Conservation (phyloP, 768 basidiomycete genomes). For the Daedaleopsis nitida region DNA sequence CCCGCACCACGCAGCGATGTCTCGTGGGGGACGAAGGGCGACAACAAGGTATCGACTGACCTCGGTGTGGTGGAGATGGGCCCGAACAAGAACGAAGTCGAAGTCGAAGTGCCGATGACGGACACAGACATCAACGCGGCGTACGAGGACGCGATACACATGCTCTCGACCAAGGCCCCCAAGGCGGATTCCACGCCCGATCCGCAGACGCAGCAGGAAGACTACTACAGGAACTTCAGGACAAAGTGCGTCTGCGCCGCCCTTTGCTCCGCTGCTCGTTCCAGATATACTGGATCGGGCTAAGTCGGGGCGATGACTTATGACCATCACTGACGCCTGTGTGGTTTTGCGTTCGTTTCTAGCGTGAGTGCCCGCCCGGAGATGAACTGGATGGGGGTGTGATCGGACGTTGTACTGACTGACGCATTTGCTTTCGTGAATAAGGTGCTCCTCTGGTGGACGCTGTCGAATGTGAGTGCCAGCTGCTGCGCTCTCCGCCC, state of each 20-base stretch:
- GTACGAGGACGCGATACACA: slow-evolving; percentile 89
- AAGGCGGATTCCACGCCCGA: slow-evolving; percentile 69
- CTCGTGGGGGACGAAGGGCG: slow-evolving; percentile 96
- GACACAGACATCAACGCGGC: slow-evolving; percentile 88
- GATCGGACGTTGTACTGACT: not conserved
- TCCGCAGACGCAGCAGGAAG: slow-evolving; percentile 66
- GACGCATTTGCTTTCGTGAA: slow-evolving; percentile 12
- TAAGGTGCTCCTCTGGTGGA: slow-evolving; percentile 84
- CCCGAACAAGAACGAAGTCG: slow-evolving; percentile 79
- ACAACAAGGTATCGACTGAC: slow-evolving; percentile 82
- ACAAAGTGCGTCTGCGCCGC: slow-evolving; percentile 61
- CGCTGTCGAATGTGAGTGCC: slow-evolving; percentile 71
- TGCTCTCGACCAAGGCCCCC: slow-evolving; percentile 76
- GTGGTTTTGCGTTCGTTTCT: slow-evolving; percentile 4
- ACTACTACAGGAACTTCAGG: slow-evolving; percentile 86
- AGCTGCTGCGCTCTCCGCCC: slow-evolving; percentile 11
- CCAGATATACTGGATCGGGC: not conserved
- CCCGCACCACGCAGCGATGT: slow-evolving; percentile 56
- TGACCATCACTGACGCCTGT: slow-evolving; percentile 17
- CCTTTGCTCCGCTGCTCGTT: not conserved
- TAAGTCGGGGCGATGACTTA: not conserved
- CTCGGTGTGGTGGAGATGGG: slow-evolving; percentile 77
- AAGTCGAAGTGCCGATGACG: slow-evolving; percentile 81
- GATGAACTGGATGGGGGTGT: slow-evolving; percentile 3
- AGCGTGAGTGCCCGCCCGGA: slow-evolving; percentile 31